Percentiles rank a stretch among this genome's conserved stretches.
These are phyloP conservation scores for Rheum nobile DNA, from an alignment of 148 eudicot genomes.

Conservation along the genomic window DNA sequence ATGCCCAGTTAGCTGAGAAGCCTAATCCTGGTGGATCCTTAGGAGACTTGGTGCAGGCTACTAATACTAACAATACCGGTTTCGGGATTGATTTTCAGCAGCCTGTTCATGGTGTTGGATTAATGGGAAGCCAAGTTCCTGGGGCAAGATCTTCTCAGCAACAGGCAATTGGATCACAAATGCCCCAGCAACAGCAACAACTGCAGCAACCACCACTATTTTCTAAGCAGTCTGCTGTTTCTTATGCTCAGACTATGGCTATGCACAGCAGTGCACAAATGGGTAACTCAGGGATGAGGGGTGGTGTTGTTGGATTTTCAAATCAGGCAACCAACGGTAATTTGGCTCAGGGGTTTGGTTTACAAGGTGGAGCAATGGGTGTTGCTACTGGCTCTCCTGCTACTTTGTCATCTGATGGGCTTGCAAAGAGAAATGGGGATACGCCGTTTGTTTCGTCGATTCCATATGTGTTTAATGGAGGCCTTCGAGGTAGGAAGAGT, in stretches of 20 bases:
- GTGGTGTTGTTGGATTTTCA: slow-evolving; percentile 39
- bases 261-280: slow-evolving; percentile 34
- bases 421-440: slow-evolving; percentile 68
- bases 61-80: slow-evolving; percentile 17
- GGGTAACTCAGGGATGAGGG: slow-evolving; percentile 39
- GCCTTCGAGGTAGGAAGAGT: slow-evolving; percentile 54
- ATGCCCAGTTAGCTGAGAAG: slow-evolving; percentile 24
- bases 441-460: slow-evolving; percentile 65
- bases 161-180: slow-evolving; percentile 20
- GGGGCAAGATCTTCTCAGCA: too few species aligned
- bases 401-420: slow-evolving; percentile 56
- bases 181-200: slow-evolving; percentile 16
- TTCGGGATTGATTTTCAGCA: slow-evolving; percentile 51
- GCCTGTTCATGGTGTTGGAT: slow-evolving; percentile 14
- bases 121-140: neutral
- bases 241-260: slow-evolving; percentile 45
- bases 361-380: slow-evolving; percentile 45
- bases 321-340: slow-evolving; percentile 32
- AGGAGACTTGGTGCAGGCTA: slow-evolving; percentile 26
- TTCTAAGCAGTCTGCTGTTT: slow-evolving; percentile 52
- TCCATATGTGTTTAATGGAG: slow-evolving; percentile 69
- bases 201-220: slow-evolving; percentile 31
- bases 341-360: slow-evolving; percentile 35
- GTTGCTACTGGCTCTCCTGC: slow-evolving; percentile 55
- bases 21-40: slow-evolving; percentile 27